Conservation (phyloP, 208 protist genomes). For the Leishmania arabica region DNA sequence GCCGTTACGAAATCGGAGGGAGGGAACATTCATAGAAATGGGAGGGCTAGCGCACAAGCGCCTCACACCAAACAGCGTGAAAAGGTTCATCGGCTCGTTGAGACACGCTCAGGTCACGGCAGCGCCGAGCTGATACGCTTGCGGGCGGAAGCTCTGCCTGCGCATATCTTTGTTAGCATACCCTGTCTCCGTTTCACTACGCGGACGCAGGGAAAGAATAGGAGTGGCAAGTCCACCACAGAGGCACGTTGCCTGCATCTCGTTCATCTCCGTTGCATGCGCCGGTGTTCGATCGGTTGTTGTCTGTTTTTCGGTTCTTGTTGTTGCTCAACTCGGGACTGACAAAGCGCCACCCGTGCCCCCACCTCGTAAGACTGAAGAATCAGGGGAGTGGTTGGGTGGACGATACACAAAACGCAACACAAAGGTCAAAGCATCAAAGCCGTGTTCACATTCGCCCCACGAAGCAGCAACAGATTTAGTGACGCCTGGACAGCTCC, state of each 20-base stretch:
- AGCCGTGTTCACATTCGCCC: background rate
- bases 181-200: background rate
- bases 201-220: background rate
- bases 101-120: background rate
- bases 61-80: background rate
- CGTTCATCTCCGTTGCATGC: background rate
- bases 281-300: background rate
- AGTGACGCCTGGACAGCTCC: background rate
- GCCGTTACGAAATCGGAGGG: background rate
- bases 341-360: background rate
- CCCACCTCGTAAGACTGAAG: background rate
- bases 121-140: background rate
- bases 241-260: background rate
- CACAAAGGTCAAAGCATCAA: background rate
- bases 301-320: no score
- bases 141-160: background rate
- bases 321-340: background rate
- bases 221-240: background rate
- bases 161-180: no score
- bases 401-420: background rate
- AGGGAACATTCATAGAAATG: background rate
- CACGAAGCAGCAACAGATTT: background rate
- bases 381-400: background rate
- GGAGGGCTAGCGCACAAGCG: no score
- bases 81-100: background rate